Base-by-base conservation (phyloP, 306 rosid genomes). In the Fragaria vesca region DNA sequence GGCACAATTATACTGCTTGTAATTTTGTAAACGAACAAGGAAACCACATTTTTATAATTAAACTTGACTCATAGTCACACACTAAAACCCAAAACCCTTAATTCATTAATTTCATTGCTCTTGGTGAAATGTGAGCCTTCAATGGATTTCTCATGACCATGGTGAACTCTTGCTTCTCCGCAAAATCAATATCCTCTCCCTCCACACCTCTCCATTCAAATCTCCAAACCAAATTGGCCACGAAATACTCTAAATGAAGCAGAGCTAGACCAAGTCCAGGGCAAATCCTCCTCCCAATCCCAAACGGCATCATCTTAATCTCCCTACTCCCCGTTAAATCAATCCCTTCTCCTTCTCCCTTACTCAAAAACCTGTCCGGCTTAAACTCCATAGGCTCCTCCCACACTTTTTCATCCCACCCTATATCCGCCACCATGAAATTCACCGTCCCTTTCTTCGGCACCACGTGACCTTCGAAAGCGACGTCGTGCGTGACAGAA, bases 241-340 rank as follows among this genome's bases (percentile, higher is more conserved):
- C 83, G 40, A 80, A 80, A 61, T 80, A 80, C 76, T 80, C 80
- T 6, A 80, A 12, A 60, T 80, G 83, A 60, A 80, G 83, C 34
- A 80, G 3, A 0, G 72, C 83, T 24, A 80, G 16, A 32, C 13
- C 65, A 9, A 0, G 26, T 0, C 57, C 83, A 3, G 80, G 80
- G 4, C 80, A 80, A 8, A 80, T 80, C 51, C 80, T 68, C 76
- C 83, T 55, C 8, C 83, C 83, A 0, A 17, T 66, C 1, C 83
- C 83, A 26, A 80, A 80, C 0, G 83, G 83, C 83, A 80, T 68
- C 83, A 80, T 80, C 66, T 75, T 80, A 30, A 80, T 69, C 34
- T 72, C 77, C 38, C 74, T 75, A 20, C 63, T 75, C 7, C 79
- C 79, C 0, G 71, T 68, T 40, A 67, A 3, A 40, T 75, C 79